Base-by-base conservation (phyloP, 495 filamentous ascomycete genomes). In the Penicillium longicatenatum region DNA sequence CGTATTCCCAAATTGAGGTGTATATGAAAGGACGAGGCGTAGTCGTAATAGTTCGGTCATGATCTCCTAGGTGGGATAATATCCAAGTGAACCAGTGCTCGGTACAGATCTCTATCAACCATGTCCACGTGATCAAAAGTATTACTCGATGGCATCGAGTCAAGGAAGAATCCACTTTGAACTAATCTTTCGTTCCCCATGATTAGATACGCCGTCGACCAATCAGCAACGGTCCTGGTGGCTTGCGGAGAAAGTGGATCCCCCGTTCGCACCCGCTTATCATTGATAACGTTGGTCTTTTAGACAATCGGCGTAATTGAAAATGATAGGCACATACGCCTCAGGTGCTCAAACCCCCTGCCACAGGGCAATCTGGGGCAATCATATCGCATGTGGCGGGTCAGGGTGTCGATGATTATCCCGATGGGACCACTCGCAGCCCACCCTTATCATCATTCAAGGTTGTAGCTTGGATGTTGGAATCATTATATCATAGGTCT, bases 71-170 rank as follows among this genome's bases (percentile, higher is more conserved):
- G 26, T 26, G 26, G 26, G 26, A 26, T 26, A 26, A 26, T 26
- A 26, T 26, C 26, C 4, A 26, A 26, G 3, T 26, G 26, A 26
- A 26, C 26, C 26, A 26, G n/a, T n/a, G n/a, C 26, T 26, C 24
- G 3, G 24, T 26, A 2, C 26, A 4, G n/a, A 5, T 26, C 26
- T 26, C 26, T 26, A 26, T 26, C 26, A 6, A 26, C n/a, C 3
- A 39, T 0, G 14, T 9, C 2, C 37, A 39, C 37, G 37, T 39
- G 37, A 39, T 7, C 37, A 58, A 50, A 53, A 14, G 41, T 33
- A 70, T 76, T 74, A 76, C 73, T 76, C 70, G 73, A 76, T 76
- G 60, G 30, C 61, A 76, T 76, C 71, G 73, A 74, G 73, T 76
- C 71, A 75, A 45, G 11, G 8, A n/a, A 4, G 29, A 46, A 31